Evolutionary conservation across 495 filamentous ascomycete species (phyloP), one percentile per base, ranked within the genome.

Genomic region (Aspergillus egyptiacus): DNA sequence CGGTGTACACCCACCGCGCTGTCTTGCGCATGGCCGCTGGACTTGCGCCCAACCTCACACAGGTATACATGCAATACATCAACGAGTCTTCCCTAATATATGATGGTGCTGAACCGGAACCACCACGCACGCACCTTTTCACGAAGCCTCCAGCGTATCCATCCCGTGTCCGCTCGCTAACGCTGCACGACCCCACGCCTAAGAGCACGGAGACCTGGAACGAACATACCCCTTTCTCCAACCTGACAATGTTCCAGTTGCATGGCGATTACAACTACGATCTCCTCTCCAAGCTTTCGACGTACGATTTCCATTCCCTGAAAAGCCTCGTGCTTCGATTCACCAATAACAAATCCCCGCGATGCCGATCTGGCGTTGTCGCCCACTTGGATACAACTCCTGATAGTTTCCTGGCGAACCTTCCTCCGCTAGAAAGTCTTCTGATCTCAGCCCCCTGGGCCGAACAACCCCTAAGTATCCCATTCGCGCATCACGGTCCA

Each of bases 31-130:
- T 47, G 32, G 44, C 33, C 22, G 32, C 44, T 18, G 32, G 44
- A 13, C 15, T 37, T 0, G 32, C 44, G n/a, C 44, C 44, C 1
- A 37, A 38, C 23, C 22, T 47, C 10, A 47, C 11, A 9, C 32
- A 47, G n/a, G 33, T 47, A n/a, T 25, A 47, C 35, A 37, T 47
- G 44, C 32, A 27, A 25, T 34, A 35, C 20, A 13, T 25, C 36
- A 39, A 39, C 36, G 20, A 24, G 20, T 39, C 14, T 39, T 22
- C 36, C 36, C 20, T 39, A 25, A 25, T 39, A 39, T 39, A 39
- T 39, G 36, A 39, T 39, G 6, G 25, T 25, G 25, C 36, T 39
- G 20, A 25, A 39, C 36, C 14, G 36, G 5, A 39, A 39, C 36
- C 36, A 39, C 36, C 36, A 39, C 36, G 36, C 20, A 22, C 20